Percentiles rank a stretch among this genome's conserved stretches.
phyloP scores from a whole-genome alignment of 78 protist genomes.

The Dictyostelium capitatum region DNA sequence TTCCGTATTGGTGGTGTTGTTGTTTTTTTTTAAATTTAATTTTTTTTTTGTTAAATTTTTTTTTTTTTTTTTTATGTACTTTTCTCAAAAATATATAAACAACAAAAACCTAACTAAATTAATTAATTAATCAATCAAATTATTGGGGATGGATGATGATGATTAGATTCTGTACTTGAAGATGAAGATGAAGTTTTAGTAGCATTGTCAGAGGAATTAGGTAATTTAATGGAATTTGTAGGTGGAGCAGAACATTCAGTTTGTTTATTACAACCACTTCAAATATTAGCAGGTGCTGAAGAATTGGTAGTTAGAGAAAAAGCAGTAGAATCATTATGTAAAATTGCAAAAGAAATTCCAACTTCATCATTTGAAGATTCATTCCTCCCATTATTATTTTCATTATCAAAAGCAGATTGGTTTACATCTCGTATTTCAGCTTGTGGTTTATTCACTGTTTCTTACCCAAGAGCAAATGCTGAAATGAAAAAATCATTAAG shows the following conservation, averaged over 20 bases:
- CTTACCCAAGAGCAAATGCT: conserved; percentile 78
- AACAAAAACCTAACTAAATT: neutral
- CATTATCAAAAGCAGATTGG: conserved; percentile 95
- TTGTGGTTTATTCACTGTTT: conserved; percentile 90
- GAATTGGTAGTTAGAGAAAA: conserved; percentile 97
- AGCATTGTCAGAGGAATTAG: conserved; percentile 96
- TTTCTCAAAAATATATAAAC: neutral
- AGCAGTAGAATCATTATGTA: conserved; percentile 93
- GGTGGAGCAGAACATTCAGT: conserved; percentile 95
- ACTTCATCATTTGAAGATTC: conserved; percentile 56
- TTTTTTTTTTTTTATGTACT: neutral
- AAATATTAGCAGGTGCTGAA: conserved; percentile 93
- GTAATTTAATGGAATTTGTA: conserved; percentile 91
- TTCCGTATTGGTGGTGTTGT: too few species aligned
- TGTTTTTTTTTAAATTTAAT: too few species aligned
- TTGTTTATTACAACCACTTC: conserved; percentile 92
- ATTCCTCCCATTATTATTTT: conserved; percentile 84
- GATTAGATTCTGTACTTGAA: conserved; percentile 88
- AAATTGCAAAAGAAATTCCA: conserved; percentile 79
- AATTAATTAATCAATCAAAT: neutral
- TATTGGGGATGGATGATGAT: neutral
- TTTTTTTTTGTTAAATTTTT: neutral
- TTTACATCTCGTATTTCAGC: conserved; percentile 96
- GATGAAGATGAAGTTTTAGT: conserved; percentile 98
- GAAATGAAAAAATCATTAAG: conserved; percentile 84